phyloP scores from a whole-genome alignment of 1,284 basidiomycete genomes.

The Fomitopsis pinicola region DNA sequence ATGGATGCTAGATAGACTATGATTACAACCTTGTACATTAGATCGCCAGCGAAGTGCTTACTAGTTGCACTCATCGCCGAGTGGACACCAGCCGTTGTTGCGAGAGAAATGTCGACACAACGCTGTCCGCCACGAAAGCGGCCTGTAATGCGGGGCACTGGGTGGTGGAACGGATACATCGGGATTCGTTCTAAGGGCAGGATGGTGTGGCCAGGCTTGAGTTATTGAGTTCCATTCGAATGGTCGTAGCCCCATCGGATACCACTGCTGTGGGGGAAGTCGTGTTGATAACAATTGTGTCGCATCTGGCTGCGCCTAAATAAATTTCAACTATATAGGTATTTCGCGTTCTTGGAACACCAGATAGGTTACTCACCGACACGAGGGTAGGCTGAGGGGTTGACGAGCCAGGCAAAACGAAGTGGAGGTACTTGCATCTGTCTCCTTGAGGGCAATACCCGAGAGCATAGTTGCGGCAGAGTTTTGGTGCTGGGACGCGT shows the following conservation, averaged over 20 bases:
- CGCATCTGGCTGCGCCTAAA: background rate
- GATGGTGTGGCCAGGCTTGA: background rate
- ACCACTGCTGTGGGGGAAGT: background rate
- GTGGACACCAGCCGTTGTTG: conserved; percentile 41
- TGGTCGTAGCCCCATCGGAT: background rate
- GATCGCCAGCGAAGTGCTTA: conserved; percentile 23
- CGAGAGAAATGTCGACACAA: conserved; percentile 40
- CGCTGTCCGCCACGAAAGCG: conserved; percentile 32
- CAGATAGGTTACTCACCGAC: conserved; percentile 5
- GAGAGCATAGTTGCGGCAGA: conserved; percentile 28
- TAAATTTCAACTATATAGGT: background rate
- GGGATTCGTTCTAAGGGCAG: background rate
- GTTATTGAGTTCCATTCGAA: background rate
- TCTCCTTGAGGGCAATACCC: conserved; percentile 29
- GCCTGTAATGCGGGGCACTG: conserved; percentile 8
- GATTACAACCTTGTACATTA: background rate
- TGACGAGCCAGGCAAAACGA: conserved; percentile 9
- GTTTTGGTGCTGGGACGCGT: conserved; percentile 21
- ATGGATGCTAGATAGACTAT: conserved; percentile 33
- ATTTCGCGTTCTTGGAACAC: background rate
- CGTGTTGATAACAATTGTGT: conserved; percentile 1
- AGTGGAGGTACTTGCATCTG: conserved; percentile 27
- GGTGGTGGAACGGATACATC: background rate
- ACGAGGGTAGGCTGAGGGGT: conserved; percentile 9
- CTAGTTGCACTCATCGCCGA: conserved; percentile 41